A percentile compares a stretch with the other conserved stretches of the same genome.
Conservation (phyloP, 2,329 filamentous ascomycete genomes). For the Fusarium foetens region DNA sequence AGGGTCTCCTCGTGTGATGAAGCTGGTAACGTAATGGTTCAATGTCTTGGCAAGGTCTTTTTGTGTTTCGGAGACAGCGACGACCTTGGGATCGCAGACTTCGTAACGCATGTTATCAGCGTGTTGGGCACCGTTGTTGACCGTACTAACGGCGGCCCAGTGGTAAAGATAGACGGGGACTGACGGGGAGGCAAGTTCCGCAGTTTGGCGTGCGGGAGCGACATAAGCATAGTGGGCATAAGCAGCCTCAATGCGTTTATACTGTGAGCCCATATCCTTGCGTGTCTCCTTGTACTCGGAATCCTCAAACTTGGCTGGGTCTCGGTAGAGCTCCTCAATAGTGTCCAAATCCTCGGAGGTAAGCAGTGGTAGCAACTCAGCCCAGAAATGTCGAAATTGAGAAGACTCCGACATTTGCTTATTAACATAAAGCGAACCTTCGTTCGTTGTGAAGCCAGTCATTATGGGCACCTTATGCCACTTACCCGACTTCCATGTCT, state of each 20-base stretch:
- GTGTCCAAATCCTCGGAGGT: conserved; percentile 60
- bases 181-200: conserved; percentile 38
- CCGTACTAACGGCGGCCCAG: conserved; percentile 58
- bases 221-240: conserved; percentile 67
- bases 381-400: conserved; percentile 70
- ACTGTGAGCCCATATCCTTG: conserved; percentile 58
- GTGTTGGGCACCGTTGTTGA: conserved; percentile 58
- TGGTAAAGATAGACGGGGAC: conserved; percentile 42
- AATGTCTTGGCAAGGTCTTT: conserved; percentile 54
- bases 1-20: conserved; percentile 58
- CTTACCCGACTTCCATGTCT: conserved; percentile 58
- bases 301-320: conserved; percentile 53
- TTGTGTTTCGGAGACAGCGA: conserved; percentile 52
- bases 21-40: conserved; percentile 61
- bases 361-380: conserved; percentile 67
- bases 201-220: conserved; percentile 62
- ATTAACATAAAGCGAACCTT: conserved; percentile 73
- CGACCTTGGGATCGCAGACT: conserved; percentile 50
- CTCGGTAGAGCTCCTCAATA: conserved; percentile 69
- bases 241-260: conserved; percentile 63
- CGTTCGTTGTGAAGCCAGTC: conserved; percentile 76
- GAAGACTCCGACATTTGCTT: conserved; percentile 55
- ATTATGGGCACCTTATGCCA: conserved; percentile 59
- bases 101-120: conserved; percentile 62
- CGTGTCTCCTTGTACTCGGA: conserved; percentile 53